phyloP scores from a whole-genome alignment of 257 asterid genomes.

The Leptodermis oblonga region DNA sequence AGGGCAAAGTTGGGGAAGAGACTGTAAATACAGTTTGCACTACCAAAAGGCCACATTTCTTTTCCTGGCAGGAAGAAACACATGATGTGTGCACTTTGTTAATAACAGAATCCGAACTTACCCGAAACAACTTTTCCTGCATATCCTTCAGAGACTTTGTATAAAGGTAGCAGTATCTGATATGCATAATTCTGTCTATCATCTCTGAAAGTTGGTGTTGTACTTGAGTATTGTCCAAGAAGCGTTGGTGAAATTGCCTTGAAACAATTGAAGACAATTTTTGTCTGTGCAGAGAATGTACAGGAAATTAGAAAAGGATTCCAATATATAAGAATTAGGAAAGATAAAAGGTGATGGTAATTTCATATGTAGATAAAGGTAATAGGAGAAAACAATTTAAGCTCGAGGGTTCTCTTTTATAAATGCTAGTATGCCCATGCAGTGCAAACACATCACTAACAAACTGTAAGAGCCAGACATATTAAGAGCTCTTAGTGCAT shows the following conservation, averaged over 20 bases:
- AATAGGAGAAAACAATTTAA: background rate
- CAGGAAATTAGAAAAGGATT: background rate
- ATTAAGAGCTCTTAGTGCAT: too few relatives aligned
- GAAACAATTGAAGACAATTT: constrained; percentile 64
- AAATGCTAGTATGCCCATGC: background rate
- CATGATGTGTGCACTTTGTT: too few relatives aligned
- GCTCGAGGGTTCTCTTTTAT: background rate
- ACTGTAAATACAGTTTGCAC: too few relatives aligned
- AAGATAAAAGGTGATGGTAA: background rate
- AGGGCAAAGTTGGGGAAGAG: too few relatives aligned
- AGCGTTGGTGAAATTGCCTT: constrained; percentile 60
- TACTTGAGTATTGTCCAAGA: constrained; percentile 26
- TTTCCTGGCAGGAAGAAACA: background rate
- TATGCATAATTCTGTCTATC: constrained; percentile 50
- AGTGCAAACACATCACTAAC: background rate
- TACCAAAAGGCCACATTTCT: too few relatives aligned
- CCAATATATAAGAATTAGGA: constrained; percentile 12
- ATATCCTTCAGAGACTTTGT: constrained; percentile 71
- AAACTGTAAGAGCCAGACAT: too few relatives aligned
- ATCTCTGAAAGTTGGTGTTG: constrained; percentile 30
- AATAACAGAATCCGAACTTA: constrained; percentile 19
- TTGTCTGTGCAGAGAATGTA: constrained; percentile 53
- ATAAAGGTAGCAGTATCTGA: constrained; percentile 70
- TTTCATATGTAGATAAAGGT: background rate
- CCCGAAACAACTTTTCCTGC: constrained; percentile 81